Conservation (phyloP, 345 rosid species). For the Erucastrum elatum region DNA sequence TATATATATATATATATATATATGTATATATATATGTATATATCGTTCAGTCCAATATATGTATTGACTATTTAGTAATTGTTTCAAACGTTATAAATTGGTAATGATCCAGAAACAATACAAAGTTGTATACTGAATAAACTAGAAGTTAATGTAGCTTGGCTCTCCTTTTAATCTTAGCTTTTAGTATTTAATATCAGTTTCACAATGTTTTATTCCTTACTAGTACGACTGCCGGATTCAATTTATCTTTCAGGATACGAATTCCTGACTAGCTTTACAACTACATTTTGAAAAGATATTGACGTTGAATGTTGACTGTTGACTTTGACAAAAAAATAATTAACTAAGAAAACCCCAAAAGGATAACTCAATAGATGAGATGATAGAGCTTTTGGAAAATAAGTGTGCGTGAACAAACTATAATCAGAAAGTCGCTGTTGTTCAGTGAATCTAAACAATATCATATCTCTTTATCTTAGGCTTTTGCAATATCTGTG, state of each 20-base stretch:
- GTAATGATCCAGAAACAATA: not conserved
- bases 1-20: too few species aligned
- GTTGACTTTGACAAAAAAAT: not conserved
- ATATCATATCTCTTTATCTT: not conserved
- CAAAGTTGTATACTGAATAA: not conserved
- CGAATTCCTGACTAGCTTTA: not conserved
- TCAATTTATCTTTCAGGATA: not conserved
- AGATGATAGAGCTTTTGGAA: not conserved
- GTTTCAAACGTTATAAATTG: not conserved
- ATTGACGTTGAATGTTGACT: conserved; percentile 31
- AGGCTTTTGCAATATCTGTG: not conserved
- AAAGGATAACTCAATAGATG: not conserved
- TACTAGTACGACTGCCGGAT: not conserved
- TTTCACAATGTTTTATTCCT: conserved; percentile 9
- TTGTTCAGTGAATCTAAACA: conserved; percentile 21
- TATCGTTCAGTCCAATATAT: not conserved
- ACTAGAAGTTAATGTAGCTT: not conserved
- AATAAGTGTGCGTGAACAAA: conserved; percentile 3
- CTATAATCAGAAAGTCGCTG: not conserved
- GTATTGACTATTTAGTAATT: not conserved
- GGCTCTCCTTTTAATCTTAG: not conserved
- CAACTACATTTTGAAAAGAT: not conserved
- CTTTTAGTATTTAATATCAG: not conserved
- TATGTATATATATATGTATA: not conserved
- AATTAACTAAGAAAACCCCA: not conserved